These are phyloP conservation scores for Herpetospermum pedunculosum DNA, from an alignment of 306 rosid genomes.

Conservation along the genomic window DNA sequence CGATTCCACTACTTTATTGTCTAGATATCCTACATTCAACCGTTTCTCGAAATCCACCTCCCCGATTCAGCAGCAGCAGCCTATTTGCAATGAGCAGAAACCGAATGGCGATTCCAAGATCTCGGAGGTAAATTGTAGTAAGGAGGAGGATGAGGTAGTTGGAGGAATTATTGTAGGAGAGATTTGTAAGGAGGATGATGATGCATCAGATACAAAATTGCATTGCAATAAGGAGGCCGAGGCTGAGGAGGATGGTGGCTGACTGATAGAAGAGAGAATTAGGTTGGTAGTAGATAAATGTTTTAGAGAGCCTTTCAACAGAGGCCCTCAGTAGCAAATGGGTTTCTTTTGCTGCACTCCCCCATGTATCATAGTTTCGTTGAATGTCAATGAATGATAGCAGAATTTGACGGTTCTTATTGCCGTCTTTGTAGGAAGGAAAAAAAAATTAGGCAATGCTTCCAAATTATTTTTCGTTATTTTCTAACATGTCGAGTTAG, in stretches of 20 bases:
- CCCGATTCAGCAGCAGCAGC: neutral
- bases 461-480: neutral
- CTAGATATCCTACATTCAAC: slow-evolving; percentile 77
- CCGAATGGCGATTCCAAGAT: neutral
- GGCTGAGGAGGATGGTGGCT: neutral
- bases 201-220: neutral
- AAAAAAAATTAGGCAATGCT: neutral
- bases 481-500: neutral
- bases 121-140: neutral
- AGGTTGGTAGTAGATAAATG: slow-evolving; percentile 4
- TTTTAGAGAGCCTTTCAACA: neutral
- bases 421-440: slow-evolving; percentile 1
- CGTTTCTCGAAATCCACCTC: slow-evolving; percentile 24
- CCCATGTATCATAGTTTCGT: slow-evolving; percentile 11
- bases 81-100: neutral
- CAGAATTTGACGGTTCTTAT: slow-evolving; percentile 1
- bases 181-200: neutral
- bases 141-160: neutral
- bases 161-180: neutral
- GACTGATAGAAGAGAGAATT: neutral
- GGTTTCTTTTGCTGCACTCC: neutral
- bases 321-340: neutral
- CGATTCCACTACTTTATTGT: slow-evolving; percentile 58
- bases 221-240: neutral
- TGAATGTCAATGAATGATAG: slow-evolving; percentile 1